Percentiles rank a stretch among this genome's conserved stretches.
phyloP scores from a whole-genome alignment of 176 grass and related monocot genomes.

The Cenchrus fungigraminus region DNA sequence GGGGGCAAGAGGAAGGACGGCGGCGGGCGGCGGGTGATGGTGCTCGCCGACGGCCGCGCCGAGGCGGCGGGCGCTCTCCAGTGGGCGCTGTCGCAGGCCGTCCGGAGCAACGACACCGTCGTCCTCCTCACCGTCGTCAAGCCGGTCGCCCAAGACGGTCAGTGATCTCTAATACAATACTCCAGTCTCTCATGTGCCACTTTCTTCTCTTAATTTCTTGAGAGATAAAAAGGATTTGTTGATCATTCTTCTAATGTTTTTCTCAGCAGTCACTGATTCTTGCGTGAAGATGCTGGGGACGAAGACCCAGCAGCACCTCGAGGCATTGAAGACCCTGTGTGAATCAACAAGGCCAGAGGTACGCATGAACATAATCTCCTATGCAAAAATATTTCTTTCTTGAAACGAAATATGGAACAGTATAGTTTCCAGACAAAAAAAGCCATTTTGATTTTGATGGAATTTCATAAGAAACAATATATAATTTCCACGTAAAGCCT shows the following conservation, averaged over 20 bases:
- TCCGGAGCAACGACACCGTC: slow-evolving; percentile 58
- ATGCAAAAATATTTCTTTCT: too few species aligned
- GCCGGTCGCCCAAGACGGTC: slow-evolving; percentile 19
- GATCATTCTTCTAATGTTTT: background rate
- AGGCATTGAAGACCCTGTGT: slow-evolving; percentile 54
- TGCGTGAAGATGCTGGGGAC: slow-evolving; percentile 35
- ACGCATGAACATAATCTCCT: background rate
- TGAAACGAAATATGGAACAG: background rate
- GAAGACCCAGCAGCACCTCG: slow-evolving; percentile 36
- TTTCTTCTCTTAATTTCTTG: background rate
- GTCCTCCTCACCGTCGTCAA: slow-evolving; percentile 57
- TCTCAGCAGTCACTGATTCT: slow-evolving; percentile 5
- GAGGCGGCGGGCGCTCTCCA: slow-evolving; percentile 60
- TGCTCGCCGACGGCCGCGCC: slow-evolving; percentile 36
- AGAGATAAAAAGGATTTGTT: background rate
- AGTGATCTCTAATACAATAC: background rate
- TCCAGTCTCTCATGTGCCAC: background rate
- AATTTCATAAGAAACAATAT: slow-evolving; percentile 1
- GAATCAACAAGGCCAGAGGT: slow-evolving; percentile 65
- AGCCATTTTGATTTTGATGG: background rate
- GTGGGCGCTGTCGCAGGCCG: slow-evolving; percentile 63
- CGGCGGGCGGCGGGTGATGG: slow-evolving; percentile 38
- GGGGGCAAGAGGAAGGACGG: slow-evolving; percentile 12
- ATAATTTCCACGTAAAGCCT: background rate
- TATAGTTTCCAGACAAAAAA: background rate